phyloP scores from a whole-genome alignment of 75 land plant genomes.

The Sequoia sempervirens region DNA sequence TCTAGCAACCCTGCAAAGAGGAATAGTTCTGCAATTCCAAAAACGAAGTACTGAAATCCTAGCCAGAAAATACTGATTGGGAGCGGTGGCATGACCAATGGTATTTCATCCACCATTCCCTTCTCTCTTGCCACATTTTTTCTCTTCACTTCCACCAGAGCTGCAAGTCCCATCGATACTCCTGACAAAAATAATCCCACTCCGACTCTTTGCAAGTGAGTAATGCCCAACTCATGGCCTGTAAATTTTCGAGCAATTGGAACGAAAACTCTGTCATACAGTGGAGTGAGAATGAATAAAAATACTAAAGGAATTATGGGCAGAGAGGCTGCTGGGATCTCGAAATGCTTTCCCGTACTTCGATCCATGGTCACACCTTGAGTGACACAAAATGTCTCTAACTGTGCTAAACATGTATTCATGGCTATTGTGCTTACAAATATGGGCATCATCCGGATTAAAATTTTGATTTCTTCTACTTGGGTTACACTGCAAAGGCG shows the following conservation, averaged over 20 bases:
- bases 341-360: conserved; percentile 19
- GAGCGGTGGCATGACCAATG: not conserved
- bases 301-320: conserved; percentile 18
- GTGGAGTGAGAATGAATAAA: conserved; percentile 22
- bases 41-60: conserved; percentile 11
- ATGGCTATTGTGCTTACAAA: conserved; percentile 47
- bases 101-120: conserved; percentile 7
- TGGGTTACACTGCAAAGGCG: conserved; percentile 30
- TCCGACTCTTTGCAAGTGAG: conserved; percentile 39
- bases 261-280: conserved; percentile 32
- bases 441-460: conserved; percentile 58
- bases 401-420: conserved; percentile 5
- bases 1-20: conserved; percentile 26
- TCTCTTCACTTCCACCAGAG: conserved; percentile 23
- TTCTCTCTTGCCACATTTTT: conserved; percentile 18
- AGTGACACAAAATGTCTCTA: conserved; percentile 1
- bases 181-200: conserved; percentile 38
- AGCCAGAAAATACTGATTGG: conserved; percentile 27
- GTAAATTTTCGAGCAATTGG: conserved; percentile 33
- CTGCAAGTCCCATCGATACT: conserved; percentile 45
- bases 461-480: conserved; percentile 77
- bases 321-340: conserved; percentile 29
- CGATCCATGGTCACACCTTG: conserved; percentile 21
- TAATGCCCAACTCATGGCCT: conserved; percentile 24
- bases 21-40: conserved; percentile 30